Percentiles rank a stretch among this genome's conserved stretches.
Conservation (phyloP, 257 asterid species). For the Penstemon newberryi region DNA sequence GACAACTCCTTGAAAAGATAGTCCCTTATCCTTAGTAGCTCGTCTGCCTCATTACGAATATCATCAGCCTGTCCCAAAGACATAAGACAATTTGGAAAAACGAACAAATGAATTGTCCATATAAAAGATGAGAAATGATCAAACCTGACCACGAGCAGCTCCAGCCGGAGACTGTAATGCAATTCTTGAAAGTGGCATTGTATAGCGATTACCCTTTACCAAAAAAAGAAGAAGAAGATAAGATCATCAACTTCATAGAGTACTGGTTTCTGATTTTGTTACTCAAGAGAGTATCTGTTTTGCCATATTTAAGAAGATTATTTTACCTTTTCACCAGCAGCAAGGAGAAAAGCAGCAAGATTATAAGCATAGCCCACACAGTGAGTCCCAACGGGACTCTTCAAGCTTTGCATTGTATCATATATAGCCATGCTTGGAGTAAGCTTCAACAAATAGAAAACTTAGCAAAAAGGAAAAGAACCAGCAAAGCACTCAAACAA, state of each 20-base stretch:
- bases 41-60: slow-evolving; percentile 79
- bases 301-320: slow-evolving; percentile 12
- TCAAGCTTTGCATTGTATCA: slow-evolving; percentile 94
- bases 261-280: background rate
- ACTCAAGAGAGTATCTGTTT: background rate
- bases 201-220: slow-evolving; percentile 64
- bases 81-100: slow-evolving; percentile 12
- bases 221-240: slow-evolving; percentile 15
- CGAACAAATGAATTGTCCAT: slow-evolving; percentile 6
- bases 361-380: slow-evolving; percentile 78
- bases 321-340: slow-evolving; percentile 94
- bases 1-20: slow-evolving; percentile 92
- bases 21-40: slow-evolving; percentile 77
- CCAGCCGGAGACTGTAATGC: slow-evolving; percentile 89
- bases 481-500: slow-evolving; percentile 5
- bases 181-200: slow-evolving; percentile 79
- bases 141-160: slow-evolving; percentile 95
- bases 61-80: slow-evolving; percentile 73
- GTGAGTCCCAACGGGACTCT: slow-evolving; percentile 79
- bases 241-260: background rate
- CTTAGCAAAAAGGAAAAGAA: background rate
- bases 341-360: slow-evolving; percentile 80
- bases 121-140: slow-evolving; percentile 16
- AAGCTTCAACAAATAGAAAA: slow-evolving; percentile 51
- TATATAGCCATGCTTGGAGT: slow-evolving; percentile 93